Evolutionary conservation across 495 filamentous ascomycete genomes (phyloP).

Genomic region (Immersiella caudata): DNA sequence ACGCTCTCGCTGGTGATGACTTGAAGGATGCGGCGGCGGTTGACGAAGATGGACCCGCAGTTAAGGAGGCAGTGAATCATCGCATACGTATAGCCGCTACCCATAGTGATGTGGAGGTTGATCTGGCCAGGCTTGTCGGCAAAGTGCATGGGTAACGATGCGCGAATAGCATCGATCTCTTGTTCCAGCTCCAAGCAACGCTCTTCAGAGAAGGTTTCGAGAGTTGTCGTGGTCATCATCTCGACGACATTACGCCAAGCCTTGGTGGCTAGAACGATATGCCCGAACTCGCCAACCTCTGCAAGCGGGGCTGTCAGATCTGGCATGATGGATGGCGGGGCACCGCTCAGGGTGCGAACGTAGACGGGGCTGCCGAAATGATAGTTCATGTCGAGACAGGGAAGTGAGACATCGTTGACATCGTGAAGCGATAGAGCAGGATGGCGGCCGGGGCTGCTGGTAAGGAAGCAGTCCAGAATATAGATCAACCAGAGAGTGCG

Average conservation of each 20-base stretch:
- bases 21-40: slow-evolving; percentile 54
- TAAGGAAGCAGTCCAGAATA: slow-evolving; percentile 57
- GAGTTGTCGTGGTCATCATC: slow-evolving; percentile 52
- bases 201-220: slow-evolving; percentile 49
- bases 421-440: slow-evolving; percentile 51
- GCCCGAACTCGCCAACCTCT: slow-evolving; percentile 55
- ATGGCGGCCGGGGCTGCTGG: slow-evolving; percentile 55
- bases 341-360: slow-evolving; percentile 48
- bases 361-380: slow-evolving; percentile 52
- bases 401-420: slow-evolving; percentile 50
- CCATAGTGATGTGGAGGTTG: slow-evolving; percentile 57
- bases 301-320: slow-evolving; percentile 37
- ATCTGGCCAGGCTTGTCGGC: slow-evolving; percentile 55
- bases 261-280: slow-evolving; percentile 55
- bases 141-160: slow-evolving; percentile 50
- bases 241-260: slow-evolving; percentile 56
- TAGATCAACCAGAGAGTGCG: slow-evolving; percentile 56
- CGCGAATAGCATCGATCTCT: slow-evolving; percentile 49
- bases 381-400: slow-evolving; percentile 54
- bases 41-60: slow-evolving; percentile 55
- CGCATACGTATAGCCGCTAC: slow-evolving; percentile 54
- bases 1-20: slow-evolving; percentile 50
- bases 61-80: slow-evolving; percentile 56
- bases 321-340: slow-evolving; percentile 38
- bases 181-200: slow-evolving; percentile 46